A percentile compares a stretch with the other conserved stretches of the same genome.
Evolutionary conservation across 345 rosid genomes (phyloP).

Genomic region (thale cress (Arabidopsis thaliana)): TAIR10.1 NC_003071.7:15827501-15828000

Average conservation of each 20-base stretch:
- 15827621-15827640: constrained; percentile 11
- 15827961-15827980: constrained; percentile 52
- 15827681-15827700: constrained; percentile 33
- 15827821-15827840: constrained; percentile 54
- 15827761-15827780: constrained; percentile 50
- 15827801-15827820: constrained; percentile 45
- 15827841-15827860: constrained; percentile 50
- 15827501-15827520: background rate
- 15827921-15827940: constrained; percentile 52
- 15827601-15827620: background rate
- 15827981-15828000: constrained; percentile 49
- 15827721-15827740: constrained; percentile 70
- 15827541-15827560: constrained; percentile 33
- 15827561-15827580: constrained; percentile 33
- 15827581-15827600: constrained; percentile 18
- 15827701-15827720: constrained; percentile 60
- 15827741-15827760: constrained; percentile 94
- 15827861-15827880: constrained; percentile 62
- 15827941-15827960: constrained; percentile 71
- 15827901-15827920: constrained; percentile 33
- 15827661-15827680: constrained; percentile 11
- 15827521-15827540: constrained; percentile 5
- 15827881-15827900: constrained; percentile 42
- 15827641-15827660: constrained; percentile 13
- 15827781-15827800: constrained; percentile 43